Conservation (phyloP, 257 asterid species). For the Solanum tacnaense region DNA sequence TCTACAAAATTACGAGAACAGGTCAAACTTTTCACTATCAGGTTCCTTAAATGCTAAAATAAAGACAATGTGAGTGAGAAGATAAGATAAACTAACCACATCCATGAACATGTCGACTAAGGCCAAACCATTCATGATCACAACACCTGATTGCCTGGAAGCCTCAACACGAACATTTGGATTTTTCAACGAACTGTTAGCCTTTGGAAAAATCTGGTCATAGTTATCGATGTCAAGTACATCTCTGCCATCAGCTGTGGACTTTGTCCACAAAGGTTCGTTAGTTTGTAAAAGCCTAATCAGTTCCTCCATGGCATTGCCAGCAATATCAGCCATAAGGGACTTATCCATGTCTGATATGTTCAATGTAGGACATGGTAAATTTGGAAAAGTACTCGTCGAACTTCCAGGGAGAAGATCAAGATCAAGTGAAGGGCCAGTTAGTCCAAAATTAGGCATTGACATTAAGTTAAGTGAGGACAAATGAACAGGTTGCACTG, state of each 20-base stretch:
- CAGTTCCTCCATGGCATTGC: conserved; percentile 66
- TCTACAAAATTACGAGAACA: conserved; percentile 20
- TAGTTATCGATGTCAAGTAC: conserved; percentile 56
- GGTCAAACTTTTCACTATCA: not conserved
- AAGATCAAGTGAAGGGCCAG: conserved; percentile 76
- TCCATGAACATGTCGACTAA: conserved; percentile 82
- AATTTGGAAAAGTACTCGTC: conserved; percentile 11
- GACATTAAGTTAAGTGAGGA: conserved; percentile 65
- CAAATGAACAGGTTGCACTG: conserved; percentile 67
- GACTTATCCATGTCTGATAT: conserved; percentile 79
- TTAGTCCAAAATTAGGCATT: conserved; percentile 52
- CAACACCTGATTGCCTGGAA: conserved; percentile 71
- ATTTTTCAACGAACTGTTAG: conserved; percentile 48
- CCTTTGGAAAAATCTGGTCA: conserved; percentile 45
- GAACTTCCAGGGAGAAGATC: conserved; percentile 68
- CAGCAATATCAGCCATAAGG: conserved; percentile 69
- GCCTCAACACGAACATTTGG: conserved; percentile 53
- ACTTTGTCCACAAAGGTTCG: conserved; percentile 74
- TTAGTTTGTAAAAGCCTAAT: conserved; percentile 62
- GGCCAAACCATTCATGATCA: conserved; percentile 60
- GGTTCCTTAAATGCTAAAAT: not conserved
- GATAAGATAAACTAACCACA: conserved; percentile 28
- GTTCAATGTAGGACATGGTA: conserved; percentile 32
- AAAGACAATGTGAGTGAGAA: not conserved
- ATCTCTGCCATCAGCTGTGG: conserved; percentile 47